Percentiles rank a stretch among this genome's conserved stretches.
These are phyloP conservation scores for Thelephora terrestris DNA, from an alignment of 1,284 basidiomycete genomes.

Conservation along the genomic window DNA sequence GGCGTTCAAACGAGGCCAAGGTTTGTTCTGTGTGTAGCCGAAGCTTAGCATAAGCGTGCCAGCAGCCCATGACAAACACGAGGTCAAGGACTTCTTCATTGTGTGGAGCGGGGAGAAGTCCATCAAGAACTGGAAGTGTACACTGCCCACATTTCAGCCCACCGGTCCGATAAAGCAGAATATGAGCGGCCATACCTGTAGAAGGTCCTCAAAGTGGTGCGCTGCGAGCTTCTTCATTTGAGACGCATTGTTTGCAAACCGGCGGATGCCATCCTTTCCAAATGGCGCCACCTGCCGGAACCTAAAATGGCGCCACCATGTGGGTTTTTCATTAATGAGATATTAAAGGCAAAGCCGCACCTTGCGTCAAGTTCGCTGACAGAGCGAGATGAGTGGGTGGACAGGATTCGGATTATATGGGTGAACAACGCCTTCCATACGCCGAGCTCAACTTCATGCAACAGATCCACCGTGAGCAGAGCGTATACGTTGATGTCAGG, in stretches of 20 bases:
- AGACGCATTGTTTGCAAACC: conserved; percentile 13
- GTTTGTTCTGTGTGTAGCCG: no score
- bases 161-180: background rate
- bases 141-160: no score
- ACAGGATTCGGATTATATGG: conserved; percentile 27
- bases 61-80: no score
- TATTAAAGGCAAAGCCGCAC: no score
- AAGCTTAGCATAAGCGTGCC: no score
- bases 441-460: conserved; percentile 30
- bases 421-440: conserved; percentile 26
- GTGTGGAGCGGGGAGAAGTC: no score
- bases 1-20: no score
- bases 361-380: conserved; percentile 9
- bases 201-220: conserved; percentile 14
- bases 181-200: conserved; percentile 10
- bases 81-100: no score
- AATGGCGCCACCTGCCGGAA: conserved; percentile 22
- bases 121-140: no score
- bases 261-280: conserved; percentile 14
- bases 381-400: conserved; percentile 10
- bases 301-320: no score
- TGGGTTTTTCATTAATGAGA: no score
- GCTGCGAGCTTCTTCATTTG: conserved; percentile 20
- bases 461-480: conserved; percentile 25
- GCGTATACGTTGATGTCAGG: no score